phyloP scores from a whole-genome alignment of 2,329 filamentous ascomycete genomes.

The Aureobasidium sp. region DNA sequence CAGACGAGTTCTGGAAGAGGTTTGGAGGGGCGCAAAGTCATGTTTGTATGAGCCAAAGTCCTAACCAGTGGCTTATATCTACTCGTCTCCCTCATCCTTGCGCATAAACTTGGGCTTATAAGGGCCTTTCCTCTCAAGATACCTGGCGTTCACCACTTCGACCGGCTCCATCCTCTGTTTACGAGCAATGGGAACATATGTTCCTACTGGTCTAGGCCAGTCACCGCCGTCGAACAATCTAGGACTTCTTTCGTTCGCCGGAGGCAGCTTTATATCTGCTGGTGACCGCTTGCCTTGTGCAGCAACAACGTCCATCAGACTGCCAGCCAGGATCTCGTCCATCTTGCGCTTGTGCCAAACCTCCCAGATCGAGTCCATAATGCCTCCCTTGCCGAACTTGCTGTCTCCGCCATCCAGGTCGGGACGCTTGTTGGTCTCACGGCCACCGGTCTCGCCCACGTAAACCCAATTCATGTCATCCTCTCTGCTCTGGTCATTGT shows the following conservation, averaged over 20 bases:
- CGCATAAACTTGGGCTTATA: slow-evolving; percentile 26
- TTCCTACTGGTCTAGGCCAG: slow-evolving; percentile 46
- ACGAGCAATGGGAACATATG: slow-evolving; percentile 51
- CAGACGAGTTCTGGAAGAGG: slow-evolving; percentile 69
- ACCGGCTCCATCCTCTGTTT: slow-evolving; percentile 51
- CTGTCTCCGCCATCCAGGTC: slow-evolving; percentile 40
- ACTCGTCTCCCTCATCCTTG: slow-evolving; percentile 24
- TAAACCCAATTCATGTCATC: slow-evolving; percentile 73
- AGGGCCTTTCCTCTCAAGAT: slow-evolving; percentile 46
- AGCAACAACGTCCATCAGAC: slow-evolving; percentile 60
- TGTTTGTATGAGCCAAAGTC: slow-evolving; percentile 69
- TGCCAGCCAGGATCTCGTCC: slow-evolving; percentile 75
- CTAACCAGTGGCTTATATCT: slow-evolving; percentile 23
- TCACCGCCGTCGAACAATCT: slow-evolving; percentile 55
- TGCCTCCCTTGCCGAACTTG: slow-evolving; percentile 58
- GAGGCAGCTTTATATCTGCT: slow-evolving; percentile 16
- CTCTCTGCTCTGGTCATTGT: slow-evolving; percentile 32
- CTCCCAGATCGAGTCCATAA: slow-evolving; percentile 72
- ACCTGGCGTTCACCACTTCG: slow-evolving; percentile 57
- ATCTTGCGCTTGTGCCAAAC: slow-evolving; percentile 81
- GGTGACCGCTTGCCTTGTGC: slow-evolving; percentile 29
- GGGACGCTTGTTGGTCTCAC: slow-evolving; percentile 25
- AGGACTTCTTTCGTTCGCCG: slow-evolving; percentile 31
- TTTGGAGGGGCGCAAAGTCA: slow-evolving; percentile 78
- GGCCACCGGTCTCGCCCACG: slow-evolving; percentile 57